Evolutionary conservation across 805 yeast genomes (phyloP), one percentile per base, ranked within the genome.

Genomic region (Zygosaccharomyces gambellarensis): DNA sequence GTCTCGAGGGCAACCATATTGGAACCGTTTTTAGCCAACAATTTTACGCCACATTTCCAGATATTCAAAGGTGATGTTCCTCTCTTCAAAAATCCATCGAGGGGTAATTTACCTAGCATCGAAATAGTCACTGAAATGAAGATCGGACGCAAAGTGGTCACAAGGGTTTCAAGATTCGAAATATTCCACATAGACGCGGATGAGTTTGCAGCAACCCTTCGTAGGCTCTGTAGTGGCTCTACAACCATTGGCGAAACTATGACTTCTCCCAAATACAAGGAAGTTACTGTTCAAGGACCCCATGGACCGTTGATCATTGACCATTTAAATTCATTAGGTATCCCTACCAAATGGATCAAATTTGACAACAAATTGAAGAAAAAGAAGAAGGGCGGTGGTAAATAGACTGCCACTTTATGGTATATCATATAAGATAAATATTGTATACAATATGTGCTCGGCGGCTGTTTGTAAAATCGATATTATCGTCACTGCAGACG

Each of bases 251-350:
- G 83, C 0, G 81, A 79, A 27, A 78, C 80, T 38, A 71, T 72
- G 12, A 59, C 59, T 0, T 76, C 79, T 45, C 83, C 83, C 4
- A 77, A 75, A 34, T 60, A 77, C 0, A 65, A 74, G 36, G 95
- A 87, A 59, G 89, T 94, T 3, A 76, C 82, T 42, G 95, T 94
- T 2, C 98, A 94, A 70, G 99, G 99, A 0, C 86, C 92, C 2
- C 98, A 92, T 63, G 81, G 82, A 22, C 76, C 79, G 42, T 64
- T 76, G 0, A 79, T 85, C 9, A 70, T 75, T n/a, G 83, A 82
- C 2, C 64, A 83, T 40, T 68, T 90, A 49, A 75, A 39, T 71
- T 70, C 80, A 50, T 71, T 73, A 46, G 95, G 96, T 0, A 68
- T 92, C 23, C 83, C 85, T 22, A 64, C 76, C 3, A 65, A 75